Evolutionary conservation across 179 eudicot genomes (phyloP).

Genomic region (Silene vulgaris): DNA sequence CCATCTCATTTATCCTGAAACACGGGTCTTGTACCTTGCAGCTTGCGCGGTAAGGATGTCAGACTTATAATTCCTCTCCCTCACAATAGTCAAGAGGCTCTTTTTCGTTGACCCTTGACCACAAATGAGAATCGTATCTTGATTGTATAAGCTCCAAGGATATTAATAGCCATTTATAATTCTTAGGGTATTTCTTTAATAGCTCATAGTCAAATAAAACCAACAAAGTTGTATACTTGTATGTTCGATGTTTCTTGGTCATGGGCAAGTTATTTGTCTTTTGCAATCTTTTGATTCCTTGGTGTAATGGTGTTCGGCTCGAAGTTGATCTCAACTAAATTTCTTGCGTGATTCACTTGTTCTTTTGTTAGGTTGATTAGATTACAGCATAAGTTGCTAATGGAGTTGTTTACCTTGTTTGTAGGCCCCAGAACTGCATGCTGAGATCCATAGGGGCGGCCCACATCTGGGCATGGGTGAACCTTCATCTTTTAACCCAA

Average conservation of each 20-base stretch:
- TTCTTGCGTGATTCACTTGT: not conserved
- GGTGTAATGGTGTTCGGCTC: not conserved
- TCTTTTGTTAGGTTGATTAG: not conserved
- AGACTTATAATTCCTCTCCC: not conserved
- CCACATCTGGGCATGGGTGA: constrained; percentile 43
- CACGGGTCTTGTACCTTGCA: not conserved
- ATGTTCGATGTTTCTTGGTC: not conserved
- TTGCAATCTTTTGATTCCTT: not conserved
- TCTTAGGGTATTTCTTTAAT: not conserved
- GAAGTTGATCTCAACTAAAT: not conserved
- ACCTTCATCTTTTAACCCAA: constrained; percentile 52
- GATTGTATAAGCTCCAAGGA: not conserved
- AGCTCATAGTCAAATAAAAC: not conserved
- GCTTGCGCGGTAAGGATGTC: not conserved
- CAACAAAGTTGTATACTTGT: not conserved
- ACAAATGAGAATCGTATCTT: not conserved
- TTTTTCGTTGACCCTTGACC: not conserved
- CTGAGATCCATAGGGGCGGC: constrained; percentile 59
- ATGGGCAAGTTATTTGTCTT: not conserved
- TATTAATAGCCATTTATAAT: not conserved
- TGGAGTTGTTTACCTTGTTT: constrained; percentile 6
- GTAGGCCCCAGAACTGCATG: constrained; percentile 75
- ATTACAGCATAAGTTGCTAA: not conserved
- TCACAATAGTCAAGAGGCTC: not conserved
- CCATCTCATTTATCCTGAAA: not conserved